phyloP scores from a whole-genome alignment of 768 basidiomycete species.

The Agaricus blazei region DNA sequence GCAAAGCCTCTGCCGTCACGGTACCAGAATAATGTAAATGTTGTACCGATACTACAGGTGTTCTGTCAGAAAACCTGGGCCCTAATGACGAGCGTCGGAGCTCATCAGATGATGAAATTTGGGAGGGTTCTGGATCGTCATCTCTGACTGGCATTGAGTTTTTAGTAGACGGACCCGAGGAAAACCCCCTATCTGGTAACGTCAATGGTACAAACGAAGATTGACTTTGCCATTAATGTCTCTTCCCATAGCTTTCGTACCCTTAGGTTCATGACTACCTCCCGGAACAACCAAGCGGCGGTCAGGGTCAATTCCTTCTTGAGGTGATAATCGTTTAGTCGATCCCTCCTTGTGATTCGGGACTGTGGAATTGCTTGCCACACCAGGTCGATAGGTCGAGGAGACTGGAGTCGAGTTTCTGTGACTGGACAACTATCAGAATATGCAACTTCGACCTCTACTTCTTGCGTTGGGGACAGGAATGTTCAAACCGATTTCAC shows the following conservation, averaged over 20 bases:
- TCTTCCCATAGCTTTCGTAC: constrained; percentile 37
- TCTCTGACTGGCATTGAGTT: too few species aligned
- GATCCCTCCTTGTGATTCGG: not conserved
- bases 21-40: too few species aligned
- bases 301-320: not conserved
- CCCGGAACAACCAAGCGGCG: constrained; percentile 9
- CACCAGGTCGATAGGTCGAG: too few species aligned
- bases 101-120: too few species aligned
- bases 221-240: constrained; percentile 28
- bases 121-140: too few species aligned
- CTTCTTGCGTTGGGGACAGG: constrained; percentile 36
- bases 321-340: not conserved
- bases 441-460: constrained; percentile 1
- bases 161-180: too few species aligned
- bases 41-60: too few species aligned
- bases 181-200: not conserved
- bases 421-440: not conserved
- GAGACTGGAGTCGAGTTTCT: too few species aligned
- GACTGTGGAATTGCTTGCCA: not conserved
- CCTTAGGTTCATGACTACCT: constrained; percentile 29
- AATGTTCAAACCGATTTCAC: too few species aligned
- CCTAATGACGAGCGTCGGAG: too few species aligned
- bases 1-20: too few species aligned
- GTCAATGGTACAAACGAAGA: constrained; percentile 10
- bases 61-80: too few species aligned